Conservation (phyloP, 75 land plant genomes). For the Adiantum capillusveneris region DNA sequence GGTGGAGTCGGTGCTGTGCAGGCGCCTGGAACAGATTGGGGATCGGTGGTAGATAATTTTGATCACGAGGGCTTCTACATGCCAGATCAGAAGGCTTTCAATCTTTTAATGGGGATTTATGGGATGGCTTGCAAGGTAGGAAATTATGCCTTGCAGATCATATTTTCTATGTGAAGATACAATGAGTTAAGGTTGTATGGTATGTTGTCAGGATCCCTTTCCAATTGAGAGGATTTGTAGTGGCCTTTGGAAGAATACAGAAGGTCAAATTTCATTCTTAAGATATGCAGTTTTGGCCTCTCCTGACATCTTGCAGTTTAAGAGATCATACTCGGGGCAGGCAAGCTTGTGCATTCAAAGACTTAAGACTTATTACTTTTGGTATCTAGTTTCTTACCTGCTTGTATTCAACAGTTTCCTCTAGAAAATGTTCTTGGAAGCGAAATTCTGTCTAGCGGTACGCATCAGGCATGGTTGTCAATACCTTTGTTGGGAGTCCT, state of each 20-base stretch:
- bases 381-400: slow-evolving; percentile 1
- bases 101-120: slow-evolving; percentile 59
- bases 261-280: slow-evolving; percentile 88
- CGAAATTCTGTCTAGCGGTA: slow-evolving; percentile 21
- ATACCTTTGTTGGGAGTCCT: slow-evolving; percentile 69
- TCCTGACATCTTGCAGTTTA: slow-evolving; percentile 80
- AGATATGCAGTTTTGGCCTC: slow-evolving; percentile 65
- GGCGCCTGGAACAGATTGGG: slow-evolving; percentile 79
- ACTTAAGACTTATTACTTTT: background rate
- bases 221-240: slow-evolving; percentile 79
- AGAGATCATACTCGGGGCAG: slow-evolving; percentile 10
- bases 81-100: slow-evolving; percentile 65
- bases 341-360: background rate
- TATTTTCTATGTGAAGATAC: background rate
- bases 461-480: slow-evolving; percentile 75
- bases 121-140: slow-evolving; percentile 59
- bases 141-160: background rate
- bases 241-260: slow-evolving; percentile 72
- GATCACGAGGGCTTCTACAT: slow-evolving; percentile 90
- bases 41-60: slow-evolving; percentile 53
- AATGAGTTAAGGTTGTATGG: background rate
- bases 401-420: slow-evolving; percentile 23
- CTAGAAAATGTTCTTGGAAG: slow-evolving; percentile 23
- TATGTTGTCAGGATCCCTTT: slow-evolving; percentile 61
- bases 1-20: slow-evolving; percentile 18